Evolutionary conservation across 1,284 basidiomycete species (phyloP).

Genomic region (Boletus sp.): DNA sequence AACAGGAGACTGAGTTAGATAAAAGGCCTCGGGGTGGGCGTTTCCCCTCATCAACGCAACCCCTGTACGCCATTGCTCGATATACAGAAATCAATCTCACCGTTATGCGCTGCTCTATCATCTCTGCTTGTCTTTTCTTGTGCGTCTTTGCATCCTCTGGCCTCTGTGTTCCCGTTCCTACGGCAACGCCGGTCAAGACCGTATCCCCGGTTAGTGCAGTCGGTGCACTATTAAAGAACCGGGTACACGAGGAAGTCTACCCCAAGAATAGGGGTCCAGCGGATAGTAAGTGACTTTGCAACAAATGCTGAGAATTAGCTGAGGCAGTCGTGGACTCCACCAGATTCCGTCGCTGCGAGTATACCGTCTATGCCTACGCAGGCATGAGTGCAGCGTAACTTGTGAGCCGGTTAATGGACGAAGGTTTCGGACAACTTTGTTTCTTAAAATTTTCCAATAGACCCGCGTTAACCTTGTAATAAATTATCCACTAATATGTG

Average conservation of each 20-base stretch:
- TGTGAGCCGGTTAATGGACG: neutral
- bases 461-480: neutral
- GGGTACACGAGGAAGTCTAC: constrained; percentile 21
- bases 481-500: neutral
- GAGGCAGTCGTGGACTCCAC: constrained; percentile 1
- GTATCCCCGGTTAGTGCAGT: neutral
- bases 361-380: neutral
- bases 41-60: neutral
- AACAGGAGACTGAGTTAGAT: neutral
- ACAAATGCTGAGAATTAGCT: neutral
- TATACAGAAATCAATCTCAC: constrained; percentile 6
- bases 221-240: constrained; percentile 21
- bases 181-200: neutral
- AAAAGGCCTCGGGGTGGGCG: neutral
- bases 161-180: constrained; percentile 10
- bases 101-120: constrained; percentile 13
- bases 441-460: neutral
- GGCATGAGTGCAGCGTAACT: neutral
- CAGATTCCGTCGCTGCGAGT: neutral
- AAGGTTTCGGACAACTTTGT: neutral
- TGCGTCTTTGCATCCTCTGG: constrained; percentile 13
- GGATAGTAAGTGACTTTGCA: constrained; percentile 4
- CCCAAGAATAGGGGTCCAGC: constrained; percentile 5
- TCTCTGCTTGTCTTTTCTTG: constrained; percentile 12
- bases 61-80: neutral